A percentile compares a stretch with the other conserved stretches of the same genome.
Conservation (phyloP, 371 early-diverging fungal genomes). For the Mucor circinelloides region DNA sequence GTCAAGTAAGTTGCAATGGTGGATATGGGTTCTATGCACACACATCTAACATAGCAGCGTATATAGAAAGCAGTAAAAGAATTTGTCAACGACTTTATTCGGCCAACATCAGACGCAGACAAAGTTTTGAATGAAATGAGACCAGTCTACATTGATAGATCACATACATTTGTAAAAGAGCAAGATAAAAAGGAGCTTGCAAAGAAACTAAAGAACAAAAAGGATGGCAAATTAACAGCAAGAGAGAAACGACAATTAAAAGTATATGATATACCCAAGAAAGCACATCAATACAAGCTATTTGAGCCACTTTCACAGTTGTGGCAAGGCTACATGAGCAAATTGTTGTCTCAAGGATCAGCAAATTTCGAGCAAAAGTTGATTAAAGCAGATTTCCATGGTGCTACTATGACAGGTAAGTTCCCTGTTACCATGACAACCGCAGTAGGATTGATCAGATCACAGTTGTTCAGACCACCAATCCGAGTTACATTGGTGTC, state of each 20-base stretch:
- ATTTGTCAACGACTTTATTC: conserved; percentile 21
- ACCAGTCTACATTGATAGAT: conserved; percentile 21
- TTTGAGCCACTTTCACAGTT: conserved; percentile 78
- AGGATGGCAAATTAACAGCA: conserved; percentile 57
- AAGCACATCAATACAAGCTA: conserved; percentile 52
- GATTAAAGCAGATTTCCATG: conserved; percentile 87
- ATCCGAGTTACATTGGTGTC: conserved; percentile 76
- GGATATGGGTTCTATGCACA: not conserved
- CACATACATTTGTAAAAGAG: conserved; percentile 22
- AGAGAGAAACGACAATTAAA: conserved; percentile 60
- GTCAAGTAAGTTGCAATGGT: not conserved
- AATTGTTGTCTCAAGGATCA: conserved; percentile 51
- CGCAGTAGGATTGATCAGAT: not conserved
- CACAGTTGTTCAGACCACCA: conserved; percentile 76
- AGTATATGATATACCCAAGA: conserved; percentile 69
- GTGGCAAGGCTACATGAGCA: conserved; percentile 83
- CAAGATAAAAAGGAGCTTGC: conserved; percentile 19
- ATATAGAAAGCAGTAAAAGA: conserved; percentile 16
- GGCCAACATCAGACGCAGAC: conserved; percentile 12
- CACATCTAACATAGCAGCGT: not conserved
- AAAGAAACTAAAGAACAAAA: conserved; percentile 27
- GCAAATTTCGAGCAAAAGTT: conserved; percentile 63
- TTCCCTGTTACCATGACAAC: not conserved
- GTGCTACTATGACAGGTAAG: conserved; percentile 75
- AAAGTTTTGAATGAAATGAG: conserved; percentile 3